Evolutionary conservation across 768 basidiomycete genomes (phyloP).

Genomic region (Phaeolepiota aurea): DNA sequence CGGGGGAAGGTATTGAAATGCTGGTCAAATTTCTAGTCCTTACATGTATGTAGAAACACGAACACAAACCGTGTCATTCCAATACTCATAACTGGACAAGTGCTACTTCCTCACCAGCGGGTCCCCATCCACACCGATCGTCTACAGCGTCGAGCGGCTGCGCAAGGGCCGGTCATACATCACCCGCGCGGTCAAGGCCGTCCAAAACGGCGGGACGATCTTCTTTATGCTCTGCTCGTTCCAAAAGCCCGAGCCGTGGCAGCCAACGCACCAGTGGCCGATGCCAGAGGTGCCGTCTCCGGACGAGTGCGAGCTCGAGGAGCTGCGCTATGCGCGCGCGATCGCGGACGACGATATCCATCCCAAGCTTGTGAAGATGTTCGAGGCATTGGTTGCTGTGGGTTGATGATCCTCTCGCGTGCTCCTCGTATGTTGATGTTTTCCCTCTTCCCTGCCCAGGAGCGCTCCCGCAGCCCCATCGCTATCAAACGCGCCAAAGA

Average conservation of each 20-base stretch:
- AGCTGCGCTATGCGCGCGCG: constrained; percentile 25
- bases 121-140: constrained; percentile 62
- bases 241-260: constrained; percentile 72
- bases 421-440: neutral
- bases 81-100: no score
- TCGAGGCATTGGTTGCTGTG: constrained; percentile 20
- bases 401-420: constrained; percentile 4
- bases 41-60: constrained; percentile 67
- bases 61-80: no score
- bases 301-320: constrained; percentile 57
- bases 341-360: constrained; percentile 24
- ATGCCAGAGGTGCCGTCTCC: constrained; percentile 56
- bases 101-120: constrained; percentile 79
- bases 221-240: constrained; percentile 74
- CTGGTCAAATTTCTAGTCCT: constrained; percentile 32
- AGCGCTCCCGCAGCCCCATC: constrained; percentile 62
- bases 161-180: constrained; percentile 70
- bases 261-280: constrained; percentile 58
- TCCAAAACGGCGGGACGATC: constrained; percentile 39
- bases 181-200: constrained; percentile 56
- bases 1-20: neutral
- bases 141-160: constrained; percentile 71
- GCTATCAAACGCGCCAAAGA: constrained; percentile 48
- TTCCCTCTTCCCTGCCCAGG: constrained; percentile 28
- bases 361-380: constrained; percentile 23